Conservation (phyloP, 2,329 filamentous ascomycete genomes). For the Epichloe sp. region DNA sequence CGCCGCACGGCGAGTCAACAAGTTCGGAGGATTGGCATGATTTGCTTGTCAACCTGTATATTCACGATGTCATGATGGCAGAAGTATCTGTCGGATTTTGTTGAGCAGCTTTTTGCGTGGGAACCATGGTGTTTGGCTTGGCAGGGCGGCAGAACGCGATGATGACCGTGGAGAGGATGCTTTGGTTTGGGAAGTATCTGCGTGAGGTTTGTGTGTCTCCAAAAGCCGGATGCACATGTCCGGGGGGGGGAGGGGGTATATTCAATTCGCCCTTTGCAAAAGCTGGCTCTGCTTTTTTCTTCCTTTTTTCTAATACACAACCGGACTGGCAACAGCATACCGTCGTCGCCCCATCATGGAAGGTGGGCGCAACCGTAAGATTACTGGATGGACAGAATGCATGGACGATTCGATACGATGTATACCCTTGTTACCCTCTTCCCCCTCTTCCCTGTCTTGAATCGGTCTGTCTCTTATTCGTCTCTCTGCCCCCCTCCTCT, state of each 20-base stretch:
- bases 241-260: not conserved
- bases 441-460: constrained; percentile 11
- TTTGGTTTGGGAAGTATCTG: not conserved
- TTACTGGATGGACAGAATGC: constrained; percentile 27
- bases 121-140: constrained; percentile 4
- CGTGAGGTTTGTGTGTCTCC: not conserved
- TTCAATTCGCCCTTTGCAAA: not conserved
- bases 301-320: constrained; percentile 22
- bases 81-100: constrained; percentile 8
- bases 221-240: not conserved
- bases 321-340: constrained; percentile 27
- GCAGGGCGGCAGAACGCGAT: not conserved
- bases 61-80: constrained; percentile 25
- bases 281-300: constrained; percentile 10
- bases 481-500: constrained; percentile 8
- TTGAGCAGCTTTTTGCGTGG: constrained; percentile 8
- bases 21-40: not conserved
- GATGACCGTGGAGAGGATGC: not conserved
- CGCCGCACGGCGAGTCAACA: not conserved
- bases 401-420: constrained; percentile 32
- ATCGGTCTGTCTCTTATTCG: constrained; percentile 5
- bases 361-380: constrained; percentile 10
- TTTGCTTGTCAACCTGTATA: constrained; percentile 10
- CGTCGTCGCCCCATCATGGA: not conserved
- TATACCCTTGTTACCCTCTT: constrained; percentile 27